These are phyloP conservation scores for Apiospora phragmitis DNA, from an alignment of 2,329 filamentous ascomycete species.

Conservation along the genomic window DNA sequence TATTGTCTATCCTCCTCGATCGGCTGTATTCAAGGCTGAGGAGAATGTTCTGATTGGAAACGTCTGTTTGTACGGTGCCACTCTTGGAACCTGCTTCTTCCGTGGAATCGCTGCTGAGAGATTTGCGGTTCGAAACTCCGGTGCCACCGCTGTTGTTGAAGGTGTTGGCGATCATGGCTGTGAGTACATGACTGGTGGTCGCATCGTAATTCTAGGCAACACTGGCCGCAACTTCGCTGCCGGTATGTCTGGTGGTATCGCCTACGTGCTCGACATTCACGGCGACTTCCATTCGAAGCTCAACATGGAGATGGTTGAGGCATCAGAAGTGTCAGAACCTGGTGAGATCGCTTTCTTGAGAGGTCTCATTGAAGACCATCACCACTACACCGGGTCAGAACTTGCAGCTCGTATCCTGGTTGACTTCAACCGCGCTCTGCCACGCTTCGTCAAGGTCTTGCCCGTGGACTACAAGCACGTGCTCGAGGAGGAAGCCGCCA, in stretches of 20 bases:
- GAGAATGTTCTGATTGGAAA: conserved; percentile 95
- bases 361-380: conserved; percentile 91
- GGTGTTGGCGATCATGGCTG: conserved; percentile 95
- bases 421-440: conserved; percentile 91
- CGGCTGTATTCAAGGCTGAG: conserved; percentile 91
- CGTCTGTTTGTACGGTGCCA: conserved; percentile 92
- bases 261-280: conserved; percentile 88
- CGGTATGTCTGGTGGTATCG: conserved; percentile 98
- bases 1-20: conserved; percentile 89
- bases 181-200: conserved; percentile 98
- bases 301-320: conserved; percentile 97
- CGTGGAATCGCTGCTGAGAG: conserved; percentile 94
- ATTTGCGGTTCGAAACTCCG: conserved; percentile 95
- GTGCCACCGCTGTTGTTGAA: conserved; percentile 93
- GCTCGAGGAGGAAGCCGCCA: conserved; percentile 79
- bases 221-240: conserved; percentile 97
- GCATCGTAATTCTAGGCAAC: conserved; percentile 80
- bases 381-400: conserved; percentile 97
- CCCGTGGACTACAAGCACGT: conserved; percentile 97
- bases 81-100: conserved; percentile 91
- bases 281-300: conserved; percentile 90
- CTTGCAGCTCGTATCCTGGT: conserved; percentile 87
- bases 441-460: conserved; percentile 89
- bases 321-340: conserved; percentile 79
- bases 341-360: conserved; percentile 87